phyloP scores from a whole-genome alignment of 1,284 basidiomycete species.

The Chalciporus sp. region DNA sequence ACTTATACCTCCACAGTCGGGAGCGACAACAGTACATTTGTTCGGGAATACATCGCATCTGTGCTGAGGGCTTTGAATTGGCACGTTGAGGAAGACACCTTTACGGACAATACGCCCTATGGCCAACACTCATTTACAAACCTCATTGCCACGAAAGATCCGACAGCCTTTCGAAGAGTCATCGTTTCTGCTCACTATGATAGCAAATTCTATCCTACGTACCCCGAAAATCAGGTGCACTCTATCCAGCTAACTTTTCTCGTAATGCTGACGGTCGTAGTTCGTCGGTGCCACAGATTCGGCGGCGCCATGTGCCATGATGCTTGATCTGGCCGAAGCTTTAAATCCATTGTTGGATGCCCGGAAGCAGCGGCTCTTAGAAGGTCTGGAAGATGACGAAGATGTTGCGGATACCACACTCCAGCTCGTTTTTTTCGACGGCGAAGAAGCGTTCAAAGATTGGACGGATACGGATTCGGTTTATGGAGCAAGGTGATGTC shows the following conservation, averaged over 20 bases:
- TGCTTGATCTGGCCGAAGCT: slow-evolving; percentile 87
- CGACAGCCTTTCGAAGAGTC: slow-evolving; percentile 77
- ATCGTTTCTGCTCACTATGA: slow-evolving; percentile 96
- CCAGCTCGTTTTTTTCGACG: slow-evolving; percentile 97
- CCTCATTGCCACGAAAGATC: slow-evolving; percentile 93
- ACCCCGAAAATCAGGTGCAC: slow-evolving; percentile 72
- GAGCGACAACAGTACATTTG: slow-evolving; percentile 77
- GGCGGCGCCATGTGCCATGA: slow-evolving; percentile 92
- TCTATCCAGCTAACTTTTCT: neutral
- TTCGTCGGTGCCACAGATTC: slow-evolving; percentile 99
- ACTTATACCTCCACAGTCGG: slow-evolving; percentile 47
- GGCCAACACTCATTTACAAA: slow-evolving; percentile 87
- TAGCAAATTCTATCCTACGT: slow-evolving; percentile 84
- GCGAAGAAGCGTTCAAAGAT: slow-evolving; percentile 92
- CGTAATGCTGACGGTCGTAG: slow-evolving; percentile 41
- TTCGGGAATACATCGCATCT: slow-evolving; percentile 75
- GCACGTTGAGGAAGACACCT: slow-evolving; percentile 84
- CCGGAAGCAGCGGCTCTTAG: slow-evolving; percentile 57
- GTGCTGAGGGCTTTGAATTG: slow-evolving; percentile 76
- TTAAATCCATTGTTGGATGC: slow-evolving; percentile 71
- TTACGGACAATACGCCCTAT: slow-evolving; percentile 81
- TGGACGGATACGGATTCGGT: slow-evolving; percentile 93
- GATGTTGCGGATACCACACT: slow-evolving; percentile 83
- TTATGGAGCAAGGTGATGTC: slow-evolving; percentile 82
- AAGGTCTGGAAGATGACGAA: slow-evolving; percentile 69